Percentiles rank a stretch among this genome's conserved stretches.
phyloP scores from a whole-genome alignment of 225 moss, liverwort and hornwort genomes.

The Pseudisothecium myosuroides region DNA sequence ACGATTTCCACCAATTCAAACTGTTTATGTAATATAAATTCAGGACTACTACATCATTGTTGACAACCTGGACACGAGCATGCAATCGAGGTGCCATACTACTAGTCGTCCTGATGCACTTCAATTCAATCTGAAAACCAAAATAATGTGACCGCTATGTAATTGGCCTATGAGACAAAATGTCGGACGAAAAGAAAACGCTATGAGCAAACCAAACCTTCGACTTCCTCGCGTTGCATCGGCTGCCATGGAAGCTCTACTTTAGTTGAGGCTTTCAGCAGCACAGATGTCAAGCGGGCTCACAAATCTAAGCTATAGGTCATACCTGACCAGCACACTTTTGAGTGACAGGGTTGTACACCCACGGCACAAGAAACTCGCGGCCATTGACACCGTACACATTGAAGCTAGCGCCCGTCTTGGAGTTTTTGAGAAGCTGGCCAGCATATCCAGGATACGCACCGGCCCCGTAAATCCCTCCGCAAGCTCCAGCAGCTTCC shows the following conservation, averaged over 20 bases:
- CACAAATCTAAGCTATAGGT: not conserved
- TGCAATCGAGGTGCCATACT: not conserved
- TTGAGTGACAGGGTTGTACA: constrained; percentile 29
- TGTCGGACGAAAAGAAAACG: not conserved
- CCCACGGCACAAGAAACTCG: constrained; percentile 48
- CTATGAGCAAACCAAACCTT: not conserved
- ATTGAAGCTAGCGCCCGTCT: constrained; percentile 48
- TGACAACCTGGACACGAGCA: not conserved
- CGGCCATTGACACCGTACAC: constrained; percentile 37
- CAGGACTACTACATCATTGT: not conserved
- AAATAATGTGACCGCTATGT: not conserved
- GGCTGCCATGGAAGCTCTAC: constrained; percentile 34
- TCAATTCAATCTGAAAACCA: not conserved
- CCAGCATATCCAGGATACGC: constrained; percentile 53
- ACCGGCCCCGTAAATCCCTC: constrained; percentile 42
- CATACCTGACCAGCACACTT: constrained; percentile 42
- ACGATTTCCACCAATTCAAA: not conserved
- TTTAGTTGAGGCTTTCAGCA: constrained; percentile 25
- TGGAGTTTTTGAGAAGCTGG: constrained; percentile 24
- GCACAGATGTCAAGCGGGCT: constrained; percentile 43
- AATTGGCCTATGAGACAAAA: not conserved
- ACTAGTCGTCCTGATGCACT: not conserved
- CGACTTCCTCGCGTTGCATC: constrained; percentile 19
- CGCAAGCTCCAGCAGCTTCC: constrained; percentile 52
- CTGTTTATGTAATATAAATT: not conserved